Base-by-base conservation (phyloP, 176 grass and related monocot species). In the Lolium multiflorum region DNA sequence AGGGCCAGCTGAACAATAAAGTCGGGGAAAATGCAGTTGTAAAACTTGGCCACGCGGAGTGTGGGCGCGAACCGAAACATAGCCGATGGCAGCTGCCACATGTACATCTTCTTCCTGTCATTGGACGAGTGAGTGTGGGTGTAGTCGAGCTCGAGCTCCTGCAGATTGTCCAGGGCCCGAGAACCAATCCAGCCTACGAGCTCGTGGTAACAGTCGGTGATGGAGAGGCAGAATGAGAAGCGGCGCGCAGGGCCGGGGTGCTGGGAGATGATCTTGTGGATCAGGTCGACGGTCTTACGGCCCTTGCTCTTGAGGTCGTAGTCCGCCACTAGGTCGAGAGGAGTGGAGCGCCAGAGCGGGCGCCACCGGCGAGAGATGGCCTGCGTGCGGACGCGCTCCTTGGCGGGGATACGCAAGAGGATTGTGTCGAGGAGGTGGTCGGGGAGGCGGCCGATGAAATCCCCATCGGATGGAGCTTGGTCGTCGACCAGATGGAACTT, bases 401-500 rank as follows among this genome's bases (percentile, higher is more conserved):
- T 69, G 66, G 35, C 20, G 66, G 66, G 35, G 37, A 70, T 37
- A 70, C 41, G 67, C 39, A 37, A 43, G 37, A 70, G 17, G 37
- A 70, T 43, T 7, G 16, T 4, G 17, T 17, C 3, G 17, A 72
- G 69, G 18, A 39, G 17, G 9, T 20, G 11, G 39, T 13, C 20
- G 1, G 39, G 69, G 20, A 72, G 69, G 39, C 69, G 69, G 69
- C 41, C 22, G 69, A 72, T 72, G 69, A 46, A 44, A 47, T 72
- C 39, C 68, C 0, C 68, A 7, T 71, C 68, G 12, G 18, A 38
- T 12, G 39, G 18, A 72, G 12, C 68, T 71, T 71, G 68, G 18
- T 3, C 68, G 15, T 44, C 38, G 69, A 24, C 1, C 4, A n/a
- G 68, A 21, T 71, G 38, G 39, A 71, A 12, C 39, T 71, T 71